phyloP scores from a whole-genome alignment of 495 filamentous ascomycete genomes.

The Penicillium salamii region DNA sequence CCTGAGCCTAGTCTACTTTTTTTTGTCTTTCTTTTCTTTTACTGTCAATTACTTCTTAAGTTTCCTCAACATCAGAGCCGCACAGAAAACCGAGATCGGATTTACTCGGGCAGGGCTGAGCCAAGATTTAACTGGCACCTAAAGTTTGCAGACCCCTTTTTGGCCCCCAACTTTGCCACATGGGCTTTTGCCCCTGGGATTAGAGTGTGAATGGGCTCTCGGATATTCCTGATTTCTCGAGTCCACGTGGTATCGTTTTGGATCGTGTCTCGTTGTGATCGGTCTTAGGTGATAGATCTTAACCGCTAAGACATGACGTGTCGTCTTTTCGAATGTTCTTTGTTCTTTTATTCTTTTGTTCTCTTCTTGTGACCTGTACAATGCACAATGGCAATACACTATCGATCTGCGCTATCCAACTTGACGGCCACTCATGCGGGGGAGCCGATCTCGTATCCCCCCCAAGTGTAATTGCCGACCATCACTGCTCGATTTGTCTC shows the following conservation, averaged over 20 bases:
- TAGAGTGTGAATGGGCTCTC: neutral
- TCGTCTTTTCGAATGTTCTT: slow-evolving; percentile 1
- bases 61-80: slow-evolving; percentile 1
- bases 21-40: neutral
- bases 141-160: neutral
- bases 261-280: slow-evolving; percentile 3
- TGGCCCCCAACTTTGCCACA: neutral
- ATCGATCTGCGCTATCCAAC: slow-evolving; percentile 8
- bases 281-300: slow-evolving; percentile 3
- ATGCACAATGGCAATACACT: neutral
- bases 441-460: slow-evolving; percentile 1
- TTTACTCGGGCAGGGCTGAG: slow-evolving; percentile 5
- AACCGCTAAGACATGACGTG: neutral
- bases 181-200: neutral
- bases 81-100: neutral
- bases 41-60: neutral
- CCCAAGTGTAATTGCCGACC: neutral
- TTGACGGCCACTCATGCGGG: neutral
- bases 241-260: slow-evolving; percentile 3
- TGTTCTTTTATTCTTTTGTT: neutral
- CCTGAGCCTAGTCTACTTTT: too few species aligned
- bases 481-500: slow-evolving; percentile 5
- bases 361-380: neutral
- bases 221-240: neutral
- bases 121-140: neutral